These are phyloP conservation scores for Huntiella omanensis DNA, from an alignment of 2,329 filamentous ascomycete genomes.

Conservation along the genomic window DNA sequence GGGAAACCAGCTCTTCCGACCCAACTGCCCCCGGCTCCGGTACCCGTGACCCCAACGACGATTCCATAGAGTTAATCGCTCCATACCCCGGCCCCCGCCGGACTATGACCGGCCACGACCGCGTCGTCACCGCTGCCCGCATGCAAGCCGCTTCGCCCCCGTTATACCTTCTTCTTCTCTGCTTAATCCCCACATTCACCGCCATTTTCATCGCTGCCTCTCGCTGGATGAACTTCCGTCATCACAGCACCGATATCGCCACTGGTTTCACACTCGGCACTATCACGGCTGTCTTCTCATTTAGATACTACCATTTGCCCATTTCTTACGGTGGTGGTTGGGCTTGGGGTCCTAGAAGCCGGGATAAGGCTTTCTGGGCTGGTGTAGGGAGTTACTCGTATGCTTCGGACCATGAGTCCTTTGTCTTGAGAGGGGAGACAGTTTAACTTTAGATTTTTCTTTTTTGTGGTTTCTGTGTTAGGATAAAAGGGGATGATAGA, in stretches of 20 bases:
- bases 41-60: conserved; percentile 15
- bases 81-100: conserved; percentile 28
- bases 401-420: conserved; percentile 23
- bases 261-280: conserved; percentile 68
- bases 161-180: conserved; percentile 53
- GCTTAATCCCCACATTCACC: conserved; percentile 50
- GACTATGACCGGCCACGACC: conserved; percentile 20
- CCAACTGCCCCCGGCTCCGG: conserved; percentile 7
- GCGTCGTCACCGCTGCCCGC: conserved; percentile 34
- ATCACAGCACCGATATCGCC: conserved; percentile 84
- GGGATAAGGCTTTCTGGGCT: conserved; percentile 58
- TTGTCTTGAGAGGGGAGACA: too few species aligned
- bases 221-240: conserved; percentile 73
- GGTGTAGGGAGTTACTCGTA: conserved; percentile 46
- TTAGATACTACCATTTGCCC: conserved; percentile 56
- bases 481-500: not conserved
- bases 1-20: conserved; percentile 22
- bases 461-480: conserved; percentile 1
- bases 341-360: conserved; percentile 68
- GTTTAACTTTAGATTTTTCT: not conserved
- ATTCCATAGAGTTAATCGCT: conserved; percentile 51
- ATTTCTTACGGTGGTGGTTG: conserved; percentile 55
- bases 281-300: conserved; percentile 51
- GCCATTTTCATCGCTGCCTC: conserved; percentile 72
- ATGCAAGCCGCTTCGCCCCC: conserved; percentile 68